Evolutionary conservation across 345 rosid genomes (phyloP), one percentile per base, ranked within the genome.

Genomic region (Salix caprea): DNA sequence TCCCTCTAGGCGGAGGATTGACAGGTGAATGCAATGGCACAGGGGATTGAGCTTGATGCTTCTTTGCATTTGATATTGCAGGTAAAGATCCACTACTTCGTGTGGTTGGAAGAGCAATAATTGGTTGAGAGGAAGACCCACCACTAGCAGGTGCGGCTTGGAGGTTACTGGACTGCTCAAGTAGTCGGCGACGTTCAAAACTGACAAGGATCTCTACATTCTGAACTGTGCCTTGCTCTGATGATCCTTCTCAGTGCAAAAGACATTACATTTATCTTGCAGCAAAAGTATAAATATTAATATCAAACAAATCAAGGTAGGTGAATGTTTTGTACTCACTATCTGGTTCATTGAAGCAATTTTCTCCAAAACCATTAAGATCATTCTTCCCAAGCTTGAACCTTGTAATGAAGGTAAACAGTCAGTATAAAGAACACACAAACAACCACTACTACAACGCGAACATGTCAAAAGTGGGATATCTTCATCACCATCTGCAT

Each of bases 11-110:
- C 0, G 78, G 69, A 24, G 83, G 21, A 76, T 23, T 74, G 58
- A 16, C 16, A 40, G 74, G 74, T 30, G 85, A 42, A 48, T 78
- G 36, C 19, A 48, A 12, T 12, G 85, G 77, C 37, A 80, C 62
- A 4, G 82, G 79, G 11, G 87, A 60, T 71, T 72, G 85, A 79
- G 74, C 34, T 61, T 78, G 68, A 40, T 50, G 74, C 82, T 77
- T 86, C 48, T 83, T 86, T 52, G 80, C 89, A 71, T 60, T 84
- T 28, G 92, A 87, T 77, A 90, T 72, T 5, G 99, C 99, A 2
- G 97, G 95, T 75, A 88, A 94, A 67, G 92, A 71, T 36, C 99
- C 98, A 67, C 99, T 94, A 76, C 98, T 92, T 84, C 83, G 85
- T 19, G 90, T 74, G 74, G 88, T 78, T 39, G 90, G 91, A 71